phyloP scores from a whole-genome alignment of 179 eudicot genomes.

The Carnegiea gigantea region DNA sequence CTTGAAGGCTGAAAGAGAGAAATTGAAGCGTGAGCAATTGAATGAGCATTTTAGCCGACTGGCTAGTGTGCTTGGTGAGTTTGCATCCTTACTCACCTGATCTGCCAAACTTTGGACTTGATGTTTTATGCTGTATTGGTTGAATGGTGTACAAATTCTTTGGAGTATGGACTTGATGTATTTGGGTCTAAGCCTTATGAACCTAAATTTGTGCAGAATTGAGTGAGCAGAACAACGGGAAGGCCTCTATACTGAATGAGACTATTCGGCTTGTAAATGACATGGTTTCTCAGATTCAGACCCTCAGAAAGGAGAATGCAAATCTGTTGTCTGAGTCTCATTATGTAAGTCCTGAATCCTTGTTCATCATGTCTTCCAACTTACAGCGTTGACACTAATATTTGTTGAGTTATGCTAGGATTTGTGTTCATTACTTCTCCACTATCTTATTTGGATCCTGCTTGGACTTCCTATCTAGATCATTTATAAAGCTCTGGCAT shows the following conservation, averaged over 20 bases:
- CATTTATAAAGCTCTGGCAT: background rate
- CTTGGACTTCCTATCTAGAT: no score
- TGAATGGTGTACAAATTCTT: background rate
- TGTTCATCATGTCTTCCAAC: background rate
- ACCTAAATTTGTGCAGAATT: constrained; percentile 44
- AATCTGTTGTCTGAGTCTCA: constrained; percentile 71
- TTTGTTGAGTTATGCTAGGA: no score
- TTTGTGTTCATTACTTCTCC: no score
- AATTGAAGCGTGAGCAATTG: constrained; percentile 75
- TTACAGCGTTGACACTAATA: background rate
- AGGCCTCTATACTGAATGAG: constrained; percentile 67
- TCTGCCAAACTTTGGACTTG: background rate
- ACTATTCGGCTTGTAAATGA: constrained; percentile 61
- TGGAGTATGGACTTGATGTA: background rate
- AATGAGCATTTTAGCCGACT: constrained; percentile 67
- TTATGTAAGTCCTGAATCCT: constrained; percentile 53
- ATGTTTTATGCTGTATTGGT: background rate
- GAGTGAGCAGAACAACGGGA: constrained; percentile 61
- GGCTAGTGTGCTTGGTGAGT: constrained; percentile 71
- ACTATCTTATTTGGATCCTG: no score
- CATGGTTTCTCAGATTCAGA: constrained; percentile 50
- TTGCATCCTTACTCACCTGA: constrained; percentile 5
- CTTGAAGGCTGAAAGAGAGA: constrained; percentile 85
- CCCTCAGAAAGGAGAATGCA: constrained; percentile 64
- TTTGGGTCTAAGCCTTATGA: background rate